phyloP scores from a whole-genome alignment of 2,329 filamentous ascomycete species.

The Talaromyces amestolkiae region DNA sequence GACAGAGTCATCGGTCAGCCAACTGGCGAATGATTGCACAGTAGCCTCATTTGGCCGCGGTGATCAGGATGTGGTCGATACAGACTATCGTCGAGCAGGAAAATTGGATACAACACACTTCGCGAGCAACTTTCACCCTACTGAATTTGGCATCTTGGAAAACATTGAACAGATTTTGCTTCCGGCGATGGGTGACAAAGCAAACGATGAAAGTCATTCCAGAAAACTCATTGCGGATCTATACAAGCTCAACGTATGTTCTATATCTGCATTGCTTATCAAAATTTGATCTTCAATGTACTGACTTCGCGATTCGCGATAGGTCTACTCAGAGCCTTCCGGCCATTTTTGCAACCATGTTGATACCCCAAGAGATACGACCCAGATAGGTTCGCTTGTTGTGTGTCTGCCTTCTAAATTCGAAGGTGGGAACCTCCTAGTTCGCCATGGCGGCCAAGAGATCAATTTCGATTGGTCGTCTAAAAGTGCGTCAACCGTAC shows the following conservation, averaged over 20 bases:
- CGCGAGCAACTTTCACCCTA: slow-evolving; percentile 52
- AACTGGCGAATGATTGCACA: slow-evolving; percentile 34
- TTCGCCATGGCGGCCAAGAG: slow-evolving; percentile 33
- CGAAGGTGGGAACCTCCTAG: slow-evolving; percentile 33
- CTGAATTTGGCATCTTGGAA: slow-evolving; percentile 54
- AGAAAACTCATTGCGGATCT: slow-evolving; percentile 51
- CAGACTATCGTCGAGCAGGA: slow-evolving; percentile 52
- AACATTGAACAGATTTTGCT: slow-evolving; percentile 49
- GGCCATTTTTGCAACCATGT: slow-evolving; percentile 54
- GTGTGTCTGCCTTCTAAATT: slow-evolving; percentile 47
- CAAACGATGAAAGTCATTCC: slow-evolving; percentile 20
- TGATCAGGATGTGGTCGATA: slow-evolving; percentile 50
- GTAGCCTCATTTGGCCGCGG: slow-evolving; percentile 52
- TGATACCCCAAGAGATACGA: slow-evolving; percentile 51
- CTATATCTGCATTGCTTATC: background rate
- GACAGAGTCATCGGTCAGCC: slow-evolving; percentile 10
- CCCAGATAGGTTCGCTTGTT: slow-evolving; percentile 56
- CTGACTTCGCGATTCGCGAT: background rate
- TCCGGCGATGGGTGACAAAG: slow-evolving; percentile 26
- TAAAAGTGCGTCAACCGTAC: slow-evolving; percentile 25
- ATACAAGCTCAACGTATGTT: slow-evolving; percentile 56
- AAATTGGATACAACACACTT: slow-evolving; percentile 53
- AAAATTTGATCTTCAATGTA: background rate
- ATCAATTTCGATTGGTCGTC: slow-evolving; percentile 30
- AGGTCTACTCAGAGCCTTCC: slow-evolving; percentile 54